Evolutionary conservation across 805 yeast species (phyloP).

Genomic region (Kluyveromyces starmeri): DNA sequence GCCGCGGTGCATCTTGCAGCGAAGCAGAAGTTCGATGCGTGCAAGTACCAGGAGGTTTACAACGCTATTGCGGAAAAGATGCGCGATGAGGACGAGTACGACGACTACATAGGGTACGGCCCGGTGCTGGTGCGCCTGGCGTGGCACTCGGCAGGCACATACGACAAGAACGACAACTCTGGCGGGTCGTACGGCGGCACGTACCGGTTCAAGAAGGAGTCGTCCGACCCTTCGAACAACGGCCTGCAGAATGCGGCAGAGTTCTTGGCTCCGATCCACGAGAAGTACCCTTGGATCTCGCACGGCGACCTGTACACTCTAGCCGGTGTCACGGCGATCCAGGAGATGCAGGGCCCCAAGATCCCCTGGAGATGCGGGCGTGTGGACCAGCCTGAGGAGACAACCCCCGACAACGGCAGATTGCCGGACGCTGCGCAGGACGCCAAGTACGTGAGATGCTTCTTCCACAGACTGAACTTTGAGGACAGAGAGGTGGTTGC

Average conservation of each 20-base stretch:
- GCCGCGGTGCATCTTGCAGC: slow-evolving; percentile 24
- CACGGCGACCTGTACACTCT: slow-evolving; percentile 75
- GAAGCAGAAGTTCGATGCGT: slow-evolving; percentile 21
- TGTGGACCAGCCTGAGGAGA: slow-evolving; percentile 42
- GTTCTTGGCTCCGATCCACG: slow-evolving; percentile 44
- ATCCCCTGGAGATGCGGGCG: slow-evolving; percentile 81
- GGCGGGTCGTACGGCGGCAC: slow-evolving; percentile 74
- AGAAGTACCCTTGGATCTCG: slow-evolving; percentile 58
- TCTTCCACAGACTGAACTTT: slow-evolving; percentile 60
- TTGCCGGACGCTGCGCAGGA: slow-evolving; percentile 67
- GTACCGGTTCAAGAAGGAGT: slow-evolving; percentile 44
- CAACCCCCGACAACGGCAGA: slow-evolving; percentile 57
- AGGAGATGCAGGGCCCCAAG: slow-evolving; percentile 71
- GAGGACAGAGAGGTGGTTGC: slow-evolving; percentile 66
- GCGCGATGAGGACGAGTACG: slow-evolving; percentile 48
- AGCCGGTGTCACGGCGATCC: slow-evolving; percentile 72
- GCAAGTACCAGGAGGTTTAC: slow-evolving; percentile 56
- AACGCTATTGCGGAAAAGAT: slow-evolving; percentile 62
- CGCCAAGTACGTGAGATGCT: slow-evolving; percentile 52
- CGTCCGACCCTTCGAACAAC: slow-evolving; percentile 48
- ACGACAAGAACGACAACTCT: slow-evolving; percentile 43
- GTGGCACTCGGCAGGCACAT: slow-evolving; percentile 87
- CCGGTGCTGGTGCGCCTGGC: slow-evolving; percentile 74
- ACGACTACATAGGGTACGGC: slow-evolving; percentile 61
- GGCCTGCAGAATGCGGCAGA: slow-evolving; percentile 54